Evolutionary conservation across 768 basidiomycete species (phyloP), one percentile per base, ranked within the genome.

Genomic region (Cyathus striatus): DNA sequence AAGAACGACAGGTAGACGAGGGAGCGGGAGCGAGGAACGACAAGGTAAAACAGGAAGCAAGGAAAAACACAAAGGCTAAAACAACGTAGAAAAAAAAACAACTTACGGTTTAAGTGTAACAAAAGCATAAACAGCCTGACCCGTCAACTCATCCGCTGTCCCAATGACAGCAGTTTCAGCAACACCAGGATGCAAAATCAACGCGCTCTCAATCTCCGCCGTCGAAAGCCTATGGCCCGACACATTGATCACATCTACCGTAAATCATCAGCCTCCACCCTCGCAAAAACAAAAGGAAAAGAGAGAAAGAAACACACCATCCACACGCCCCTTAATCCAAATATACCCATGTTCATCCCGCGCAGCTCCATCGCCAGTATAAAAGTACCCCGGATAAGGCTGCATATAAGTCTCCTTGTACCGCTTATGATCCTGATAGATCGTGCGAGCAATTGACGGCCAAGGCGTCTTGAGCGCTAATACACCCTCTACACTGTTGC

Each of bases 291-390:
- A 42, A 12, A 12, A 32, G 30, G 12, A 12, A 12, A 32, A 12
- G 27, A 32, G 43, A 46, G 23, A 45, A 41, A 18, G 33, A 38
- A 4, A 51, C 75, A 65, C 50, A 74, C 87, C 93, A 63, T 99
- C 96, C 39, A 98, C 80, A 51, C 96, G 82, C 40, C 95, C 96
- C 64, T 92, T 92, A 65, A 99, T 97, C 95, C 96, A 98, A 60
- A 95, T 88, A 68, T 99, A 98, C 2, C 95, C 96, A 53, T 98
- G 83, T 51, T 86, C 81, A 58, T 98, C 96, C 17, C 95, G 79
- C 12, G 86, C 86, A 22, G 94, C 95, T 34, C 95, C 96, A 55
- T 99, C 95, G 18, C 96, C 96, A n/a, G 95, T 98, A 66, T 87
- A 96, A 76, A 90, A 98, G 60, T 75, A 69, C 5, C 94, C 94